A percentile compares a stretch with the other conserved stretches of the same genome.
Evolutionary conservation across 306 rosid species (phyloP).

Genomic region (Hippophae gyantsensis): DNA sequence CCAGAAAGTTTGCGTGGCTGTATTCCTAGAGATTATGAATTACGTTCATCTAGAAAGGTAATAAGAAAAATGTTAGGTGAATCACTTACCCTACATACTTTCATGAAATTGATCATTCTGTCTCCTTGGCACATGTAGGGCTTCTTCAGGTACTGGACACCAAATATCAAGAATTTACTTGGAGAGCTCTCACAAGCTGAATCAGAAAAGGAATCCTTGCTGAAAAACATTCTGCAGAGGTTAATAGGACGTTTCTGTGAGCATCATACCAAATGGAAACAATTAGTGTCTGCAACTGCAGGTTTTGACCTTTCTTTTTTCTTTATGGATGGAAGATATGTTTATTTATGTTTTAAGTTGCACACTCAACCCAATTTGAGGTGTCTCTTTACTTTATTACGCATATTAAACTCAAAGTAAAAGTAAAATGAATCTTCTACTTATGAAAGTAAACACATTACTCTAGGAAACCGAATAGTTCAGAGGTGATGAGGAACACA

Average conservation of each 20-base stretch:
- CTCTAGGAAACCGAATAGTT: too few species aligned
- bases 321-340: background rate
- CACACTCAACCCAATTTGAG: background rate
- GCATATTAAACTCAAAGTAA: background rate
- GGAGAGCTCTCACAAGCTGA: conserved; percentile 68
- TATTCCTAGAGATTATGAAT: conserved; percentile 62
- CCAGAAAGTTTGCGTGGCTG: conserved; percentile 55
- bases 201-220: conserved; percentile 57
- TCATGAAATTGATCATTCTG: conserved; percentile 6
- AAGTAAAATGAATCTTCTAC: too few species aligned
- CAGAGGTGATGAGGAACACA: too few species aligned
- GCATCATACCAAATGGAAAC: conserved; percentile 74
- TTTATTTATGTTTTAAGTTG: background rate
- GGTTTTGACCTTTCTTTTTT: conserved; percentile 30
- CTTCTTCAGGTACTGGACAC: conserved; percentile 83
- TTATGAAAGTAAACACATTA: too few species aligned
- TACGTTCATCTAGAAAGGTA: conserved; percentile 77
- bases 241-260: conserved; percentile 62
- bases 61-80: conserved; percentile 8
- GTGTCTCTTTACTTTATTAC: background rate
- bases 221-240: conserved; percentile 75
- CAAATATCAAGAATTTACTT: conserved; percentile 49
- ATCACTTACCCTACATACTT: background rate
- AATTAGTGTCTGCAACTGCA: conserved; percentile 70
- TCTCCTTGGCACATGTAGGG: conserved; percentile 55